Percentiles rank a stretch among this genome's conserved stretches.
Evolutionary conservation across 2,329 filamentous ascomycete species (phyloP).

Genomic region (Calonectria pteridis): DNA sequence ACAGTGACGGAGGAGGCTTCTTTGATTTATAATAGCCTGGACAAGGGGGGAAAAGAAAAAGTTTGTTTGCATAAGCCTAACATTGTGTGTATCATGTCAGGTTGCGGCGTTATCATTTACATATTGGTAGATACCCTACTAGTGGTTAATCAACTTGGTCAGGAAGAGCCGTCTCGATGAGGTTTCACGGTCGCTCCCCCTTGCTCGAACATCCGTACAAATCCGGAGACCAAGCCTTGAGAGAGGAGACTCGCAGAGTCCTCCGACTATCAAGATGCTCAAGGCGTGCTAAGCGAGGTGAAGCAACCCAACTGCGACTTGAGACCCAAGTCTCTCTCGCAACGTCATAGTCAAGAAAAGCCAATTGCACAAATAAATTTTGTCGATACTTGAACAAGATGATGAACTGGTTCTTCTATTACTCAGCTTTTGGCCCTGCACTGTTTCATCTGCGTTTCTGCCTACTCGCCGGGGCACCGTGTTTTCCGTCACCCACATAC

Average conservation of each 20-base stretch:
- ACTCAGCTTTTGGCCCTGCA: background rate
- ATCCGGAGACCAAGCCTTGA: background rate
- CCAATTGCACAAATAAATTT: background rate
- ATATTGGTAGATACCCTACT: constrained; percentile 39
- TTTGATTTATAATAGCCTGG: constrained; percentile 57
- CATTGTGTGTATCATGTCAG: background rate
- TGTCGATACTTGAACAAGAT: background rate
- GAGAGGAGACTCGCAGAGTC: background rate
- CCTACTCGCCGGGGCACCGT: background rate
- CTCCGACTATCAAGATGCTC: background rate
- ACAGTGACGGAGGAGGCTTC: constrained; percentile 69
- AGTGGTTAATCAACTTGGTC: constrained; percentile 22
- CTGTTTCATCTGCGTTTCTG: background rate
- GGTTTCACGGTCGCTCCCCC: background rate
- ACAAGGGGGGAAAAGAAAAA: constrained; percentile 9
- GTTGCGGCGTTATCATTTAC: constrained; percentile 18
- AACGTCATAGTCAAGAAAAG: background rate
- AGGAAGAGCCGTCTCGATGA: constrained; percentile 7
- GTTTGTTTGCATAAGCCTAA: constrained; percentile 13
- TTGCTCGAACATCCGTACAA: background rate
- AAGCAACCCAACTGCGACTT: background rate
- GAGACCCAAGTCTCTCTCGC: background rate
- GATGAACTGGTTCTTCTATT: background rate
- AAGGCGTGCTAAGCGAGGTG: background rate
- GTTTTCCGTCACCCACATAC: background rate